A percentile compares a stretch with the other conserved stretches of the same genome.
phyloP scores from a whole-genome alignment of 2,329 filamentous ascomycete species.

The Alternaria metachromatica region DNA sequence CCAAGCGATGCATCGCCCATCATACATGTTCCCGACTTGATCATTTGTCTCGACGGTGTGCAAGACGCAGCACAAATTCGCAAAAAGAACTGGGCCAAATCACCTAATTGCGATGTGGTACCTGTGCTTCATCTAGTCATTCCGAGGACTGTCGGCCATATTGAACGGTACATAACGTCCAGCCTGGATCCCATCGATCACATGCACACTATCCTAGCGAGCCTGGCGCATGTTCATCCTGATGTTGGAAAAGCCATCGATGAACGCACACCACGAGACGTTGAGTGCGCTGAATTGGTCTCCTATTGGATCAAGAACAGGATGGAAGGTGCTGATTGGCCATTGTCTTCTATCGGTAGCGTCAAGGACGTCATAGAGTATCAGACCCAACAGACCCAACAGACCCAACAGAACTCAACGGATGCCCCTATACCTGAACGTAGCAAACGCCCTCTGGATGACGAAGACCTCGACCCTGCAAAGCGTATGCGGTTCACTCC shows the following conservation, averaged over 20 bases:
- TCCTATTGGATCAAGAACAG: constrained; percentile 30
- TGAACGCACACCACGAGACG: constrained; percentile 31
- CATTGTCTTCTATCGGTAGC: constrained; percentile 40
- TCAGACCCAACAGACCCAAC: constrained; percentile 34
- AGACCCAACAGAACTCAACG: constrained; percentile 11
- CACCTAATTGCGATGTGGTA: constrained; percentile 21
- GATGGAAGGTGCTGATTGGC: constrained; percentile 28
- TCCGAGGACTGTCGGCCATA: constrained; percentile 53
- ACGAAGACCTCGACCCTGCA: constrained; percentile 32
- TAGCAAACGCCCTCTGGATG: constrained; percentile 39
- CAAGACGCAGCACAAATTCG: constrained; percentile 33
- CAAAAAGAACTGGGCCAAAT: constrained; percentile 32
- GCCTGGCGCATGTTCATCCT: constrained; percentile 40
- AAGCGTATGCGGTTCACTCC: constrained; percentile 46
- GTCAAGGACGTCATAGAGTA: constrained; percentile 40
- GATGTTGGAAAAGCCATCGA: constrained; percentile 44
- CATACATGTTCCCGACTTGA: constrained; percentile 42
- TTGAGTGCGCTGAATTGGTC: constrained; percentile 33
- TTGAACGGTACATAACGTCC: constrained; percentile 48
- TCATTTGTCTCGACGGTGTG: constrained; percentile 51
- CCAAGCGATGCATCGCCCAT: constrained; percentile 29
- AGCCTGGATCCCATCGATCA: constrained; percentile 26
- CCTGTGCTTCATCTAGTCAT: constrained; percentile 51
- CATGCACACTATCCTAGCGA: constrained; percentile 47
- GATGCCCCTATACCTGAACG: constrained; percentile 26